Conservation (phyloP, 2,329 filamentous ascomycete species). For the Sporothrix pseudoabietina region DNA sequence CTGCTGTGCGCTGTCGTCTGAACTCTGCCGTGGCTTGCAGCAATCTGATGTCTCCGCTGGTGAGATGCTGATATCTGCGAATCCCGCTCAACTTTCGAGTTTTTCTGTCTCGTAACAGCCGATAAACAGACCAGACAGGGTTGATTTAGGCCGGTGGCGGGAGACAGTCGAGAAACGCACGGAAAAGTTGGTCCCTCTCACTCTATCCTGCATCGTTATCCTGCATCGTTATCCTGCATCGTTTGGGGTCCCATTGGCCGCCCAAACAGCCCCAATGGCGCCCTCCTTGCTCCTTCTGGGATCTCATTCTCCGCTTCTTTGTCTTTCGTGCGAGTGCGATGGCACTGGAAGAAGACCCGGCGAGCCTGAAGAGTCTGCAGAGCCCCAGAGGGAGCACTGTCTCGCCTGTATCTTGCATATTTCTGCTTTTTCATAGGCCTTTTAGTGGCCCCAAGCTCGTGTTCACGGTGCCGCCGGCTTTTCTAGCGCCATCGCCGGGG, state of each 20-base stretch:
- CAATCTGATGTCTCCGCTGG: background rate
- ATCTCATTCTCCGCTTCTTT: background rate
- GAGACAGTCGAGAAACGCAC: background rate
- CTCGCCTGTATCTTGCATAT: background rate
- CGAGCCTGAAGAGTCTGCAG: background rate
- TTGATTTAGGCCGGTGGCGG: conserved; percentile 2
- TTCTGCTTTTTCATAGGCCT: background rate
- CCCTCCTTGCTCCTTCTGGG: background rate
- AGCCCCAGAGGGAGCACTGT: background rate
- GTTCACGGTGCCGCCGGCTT: conserved; percentile 26
- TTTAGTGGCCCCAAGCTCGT: conserved; percentile 14
- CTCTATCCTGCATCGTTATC: background rate
- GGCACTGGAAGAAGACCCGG: background rate
- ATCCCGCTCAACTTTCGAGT: background rate
- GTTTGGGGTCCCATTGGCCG: background rate
- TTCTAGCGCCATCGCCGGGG: conserved; percentile 23
- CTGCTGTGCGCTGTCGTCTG: background rate
- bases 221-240: background rate
- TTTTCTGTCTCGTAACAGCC: background rate
- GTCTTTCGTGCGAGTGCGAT: background rate
- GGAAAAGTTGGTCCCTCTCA: too few species aligned
- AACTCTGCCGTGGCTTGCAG: conserved; percentile 10
- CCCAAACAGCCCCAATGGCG: background rate
- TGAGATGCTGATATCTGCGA: background rate
- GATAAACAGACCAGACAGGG: conserved; percentile 1